Conservation (phyloP, 2,329 filamentous ascomycete species). For the Aspergillus floridensis region DNA sequence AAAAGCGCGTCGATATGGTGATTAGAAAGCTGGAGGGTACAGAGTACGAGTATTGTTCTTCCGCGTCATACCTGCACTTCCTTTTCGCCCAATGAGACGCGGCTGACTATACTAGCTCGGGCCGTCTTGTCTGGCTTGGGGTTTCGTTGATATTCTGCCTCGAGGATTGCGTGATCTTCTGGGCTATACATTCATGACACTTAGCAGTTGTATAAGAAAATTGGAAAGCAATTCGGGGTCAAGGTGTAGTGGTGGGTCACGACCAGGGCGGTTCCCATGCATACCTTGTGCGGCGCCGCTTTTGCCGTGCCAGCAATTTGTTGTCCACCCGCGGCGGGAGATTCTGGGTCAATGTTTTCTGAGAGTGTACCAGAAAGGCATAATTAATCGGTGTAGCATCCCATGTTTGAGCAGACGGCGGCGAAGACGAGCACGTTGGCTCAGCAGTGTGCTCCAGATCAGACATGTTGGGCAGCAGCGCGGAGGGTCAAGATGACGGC, state of each 20-base stretch:
- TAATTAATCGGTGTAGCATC: slow-evolving; percentile 41
- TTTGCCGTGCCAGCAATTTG: slow-evolving; percentile 59
- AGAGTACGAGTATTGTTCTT: slow-evolving; percentile 13
- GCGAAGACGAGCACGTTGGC: slow-evolving; percentile 33
- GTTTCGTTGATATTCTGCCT: slow-evolving; percentile 79
- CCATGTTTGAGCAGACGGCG: slow-evolving; percentile 31
- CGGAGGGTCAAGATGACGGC: slow-evolving; percentile 19
- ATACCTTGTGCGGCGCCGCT: slow-evolving; percentile 61
- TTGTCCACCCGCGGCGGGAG: slow-evolving; percentile 59
- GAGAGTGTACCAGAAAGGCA: slow-evolving; percentile 61
- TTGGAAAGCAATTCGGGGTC: background rate
- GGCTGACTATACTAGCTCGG: slow-evolving; percentile 77
- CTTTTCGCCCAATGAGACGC: slow-evolving; percentile 87
- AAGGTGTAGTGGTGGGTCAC: background rate
- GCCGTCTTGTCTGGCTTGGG: slow-evolving; percentile 89
- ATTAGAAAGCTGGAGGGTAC: slow-evolving; percentile 25
- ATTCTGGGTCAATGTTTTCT: slow-evolving; percentile 55
- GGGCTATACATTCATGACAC: slow-evolving; percentile 53
- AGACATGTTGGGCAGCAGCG: slow-evolving; percentile 31
- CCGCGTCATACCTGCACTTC: slow-evolving; percentile 77
- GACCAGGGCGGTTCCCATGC: slow-evolving; percentile 12
- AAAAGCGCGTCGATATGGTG: slow-evolving; percentile 8
- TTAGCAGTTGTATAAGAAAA: background rate
- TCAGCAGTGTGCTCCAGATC: slow-evolving; percentile 33
- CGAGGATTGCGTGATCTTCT: slow-evolving; percentile 84